Percentiles rank a stretch among this genome's conserved stretches.
Evolutionary conservation across 2,329 filamentous ascomycete species (phyloP).

Genomic region (Cryoendolithus antarcticus): DNA sequence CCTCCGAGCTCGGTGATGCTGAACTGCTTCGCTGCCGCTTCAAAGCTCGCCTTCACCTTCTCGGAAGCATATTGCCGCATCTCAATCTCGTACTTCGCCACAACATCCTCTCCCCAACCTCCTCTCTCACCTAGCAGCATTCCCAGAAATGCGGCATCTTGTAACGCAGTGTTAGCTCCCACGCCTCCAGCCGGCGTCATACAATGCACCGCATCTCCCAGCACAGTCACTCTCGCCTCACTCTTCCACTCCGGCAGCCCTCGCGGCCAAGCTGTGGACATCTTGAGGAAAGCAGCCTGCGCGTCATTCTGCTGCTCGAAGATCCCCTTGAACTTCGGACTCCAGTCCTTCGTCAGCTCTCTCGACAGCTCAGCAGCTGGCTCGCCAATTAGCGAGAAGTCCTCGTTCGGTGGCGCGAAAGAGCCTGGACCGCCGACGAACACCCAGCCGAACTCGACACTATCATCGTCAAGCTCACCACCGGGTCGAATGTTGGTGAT

Average conservation of each 20-base stretch:
- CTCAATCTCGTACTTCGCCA: constrained; percentile 26
- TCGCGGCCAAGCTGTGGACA: constrained; percentile 48
- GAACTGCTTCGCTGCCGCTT: constrained; percentile 32
- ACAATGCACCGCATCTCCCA: constrained; percentile 46
- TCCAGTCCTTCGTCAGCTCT: constrained; percentile 42
- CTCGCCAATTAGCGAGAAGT: constrained; percentile 46
- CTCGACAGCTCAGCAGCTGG: constrained; percentile 48
- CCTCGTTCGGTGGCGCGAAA: constrained; percentile 46
- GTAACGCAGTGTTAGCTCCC: constrained; percentile 46
- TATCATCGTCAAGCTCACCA: constrained; percentile 44
- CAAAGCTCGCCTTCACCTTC: constrained; percentile 45
- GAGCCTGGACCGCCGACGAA: constrained; percentile 46
- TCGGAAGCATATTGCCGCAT: constrained; percentile 42
- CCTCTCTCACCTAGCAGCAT: constrained; percentile 40
- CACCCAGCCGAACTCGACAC: constrained; percentile 51
- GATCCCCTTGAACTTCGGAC: constrained; percentile 42
- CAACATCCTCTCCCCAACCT: constrained; percentile 31
- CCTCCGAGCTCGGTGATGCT: constrained; percentile 5
- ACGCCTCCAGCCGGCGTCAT: constrained; percentile 45
- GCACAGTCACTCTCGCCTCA: constrained; percentile 44
- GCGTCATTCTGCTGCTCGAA: constrained; percentile 45
- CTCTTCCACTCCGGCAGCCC: constrained; percentile 51
- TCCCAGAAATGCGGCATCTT: constrained; percentile 44
- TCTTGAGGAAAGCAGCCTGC: constrained; percentile 55
- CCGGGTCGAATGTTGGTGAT: constrained; percentile 53